These are phyloP conservation scores for Brassica carinata DNA, from an alignment of 345 rosid species.

Conservation along the genomic window DNA sequence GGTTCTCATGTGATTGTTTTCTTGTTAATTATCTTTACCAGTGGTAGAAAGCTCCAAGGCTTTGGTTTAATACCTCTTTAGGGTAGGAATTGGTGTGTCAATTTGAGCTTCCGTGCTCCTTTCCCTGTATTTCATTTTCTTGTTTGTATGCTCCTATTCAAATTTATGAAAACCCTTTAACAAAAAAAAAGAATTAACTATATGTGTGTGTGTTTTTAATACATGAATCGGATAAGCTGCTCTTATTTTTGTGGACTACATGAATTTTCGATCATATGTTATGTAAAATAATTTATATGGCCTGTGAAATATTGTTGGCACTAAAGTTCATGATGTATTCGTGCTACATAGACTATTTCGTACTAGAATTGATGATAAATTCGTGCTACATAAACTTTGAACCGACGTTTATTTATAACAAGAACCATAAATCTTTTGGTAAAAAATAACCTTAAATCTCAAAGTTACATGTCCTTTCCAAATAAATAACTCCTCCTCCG, in stretches of 20 bases:
- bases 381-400: background rate
- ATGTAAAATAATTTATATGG: background rate
- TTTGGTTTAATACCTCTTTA: too few relatives aligned
- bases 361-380: background rate
- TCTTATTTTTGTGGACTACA: background rate
- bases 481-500: background rate
- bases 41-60: too few relatives aligned
- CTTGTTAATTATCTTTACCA: too few relatives aligned
- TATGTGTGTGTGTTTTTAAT: too few relatives aligned
- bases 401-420: background rate
- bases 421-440: background rate
- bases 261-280: background rate
- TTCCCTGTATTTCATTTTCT: too few relatives aligned
- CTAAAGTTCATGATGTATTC: background rate
- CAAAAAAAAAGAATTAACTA: too few relatives aligned
- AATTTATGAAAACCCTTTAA: too few relatives aligned
- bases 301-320: background rate
- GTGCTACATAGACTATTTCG: background rate
- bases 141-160: too few relatives aligned
- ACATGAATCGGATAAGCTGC: background rate
- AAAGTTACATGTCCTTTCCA: background rate
- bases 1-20: too few relatives aligned
- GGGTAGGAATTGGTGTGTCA: too few relatives aligned
- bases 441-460: background rate
- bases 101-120: too few relatives aligned